phyloP scores from a whole-genome alignment of 2,329 filamentous ascomycete genomes.

The Colletotrichum chrysophilum region DNA sequence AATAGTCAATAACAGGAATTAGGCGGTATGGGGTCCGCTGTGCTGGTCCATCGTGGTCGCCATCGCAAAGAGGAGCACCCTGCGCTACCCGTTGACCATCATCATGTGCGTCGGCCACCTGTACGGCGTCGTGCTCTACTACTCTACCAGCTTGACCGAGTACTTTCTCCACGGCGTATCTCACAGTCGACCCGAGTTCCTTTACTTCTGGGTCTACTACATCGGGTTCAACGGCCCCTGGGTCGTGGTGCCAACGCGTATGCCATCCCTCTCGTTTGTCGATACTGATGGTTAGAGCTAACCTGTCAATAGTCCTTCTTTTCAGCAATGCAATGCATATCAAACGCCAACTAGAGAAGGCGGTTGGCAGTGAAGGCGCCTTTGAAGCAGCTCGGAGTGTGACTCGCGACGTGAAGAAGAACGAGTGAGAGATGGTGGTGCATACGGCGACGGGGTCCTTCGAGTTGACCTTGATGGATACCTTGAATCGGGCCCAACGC shows the following conservation, averaged over 20 bases:
- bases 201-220: constrained; percentile 71
- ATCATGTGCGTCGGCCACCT: constrained; percentile 58
- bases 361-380: neutral
- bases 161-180: constrained; percentile 46
- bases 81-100: constrained; percentile 57
- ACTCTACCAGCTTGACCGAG: constrained; percentile 60
- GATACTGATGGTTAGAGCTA: neutral
- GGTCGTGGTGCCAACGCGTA: constrained; percentile 60
- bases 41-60: constrained; percentile 53
- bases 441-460: neutral
- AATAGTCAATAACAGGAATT: too few relatives aligned
- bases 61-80: constrained; percentile 46
- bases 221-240: constrained; percentile 66
- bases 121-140: constrained; percentile 69
- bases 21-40: constrained; percentile 65
- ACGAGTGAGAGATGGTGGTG: neutral
- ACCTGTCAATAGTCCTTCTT: neutral
- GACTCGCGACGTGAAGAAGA: neutral
- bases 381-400: neutral
- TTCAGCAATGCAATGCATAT: neutral
- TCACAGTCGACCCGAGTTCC: constrained; percentile 62
- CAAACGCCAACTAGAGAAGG: constrained; percentile 14
- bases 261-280: constrained; percentile 25
- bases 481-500: neutral
- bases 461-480: neutral